phyloP scores from a whole-genome alignment of 2,329 filamentous ascomycete genomes.

The Periconia digitata region DNA sequence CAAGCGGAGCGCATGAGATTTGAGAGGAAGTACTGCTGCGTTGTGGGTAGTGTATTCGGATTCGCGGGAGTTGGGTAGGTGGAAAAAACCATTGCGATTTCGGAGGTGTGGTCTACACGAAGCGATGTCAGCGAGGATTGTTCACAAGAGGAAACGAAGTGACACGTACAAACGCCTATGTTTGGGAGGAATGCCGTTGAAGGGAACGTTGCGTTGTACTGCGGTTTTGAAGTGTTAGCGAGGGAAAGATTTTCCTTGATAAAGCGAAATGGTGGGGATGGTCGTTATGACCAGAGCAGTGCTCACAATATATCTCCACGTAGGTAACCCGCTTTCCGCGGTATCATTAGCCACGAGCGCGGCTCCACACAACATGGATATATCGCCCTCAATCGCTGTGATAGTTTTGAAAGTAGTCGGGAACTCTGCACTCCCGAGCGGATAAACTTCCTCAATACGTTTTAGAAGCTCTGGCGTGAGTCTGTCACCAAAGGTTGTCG shows the following conservation, averaged over 20 bases:
- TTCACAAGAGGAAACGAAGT: too few species aligned
- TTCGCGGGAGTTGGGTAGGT: constrained; percentile 11
- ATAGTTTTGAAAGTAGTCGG: constrained; percentile 19
- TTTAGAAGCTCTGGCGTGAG: constrained; percentile 14
- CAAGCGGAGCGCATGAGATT: constrained; percentile 25
- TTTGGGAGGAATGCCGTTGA: constrained; percentile 16
- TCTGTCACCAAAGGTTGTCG: constrained; percentile 12
- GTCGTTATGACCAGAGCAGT: neutral
- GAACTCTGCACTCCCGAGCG: constrained; percentile 16
- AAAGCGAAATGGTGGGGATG: constrained; percentile 5
- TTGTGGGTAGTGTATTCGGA: constrained; percentile 16
- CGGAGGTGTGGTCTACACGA: constrained; percentile 26
- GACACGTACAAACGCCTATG: constrained; percentile 19
- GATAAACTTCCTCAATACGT: constrained; percentile 22
- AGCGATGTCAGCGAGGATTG: too few species aligned
- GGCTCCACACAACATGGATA: constrained; percentile 21
- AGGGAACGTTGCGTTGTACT: constrained; percentile 32
- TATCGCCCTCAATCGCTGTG: constrained; percentile 18
- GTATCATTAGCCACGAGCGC: constrained; percentile 27
- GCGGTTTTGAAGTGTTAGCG: neutral
- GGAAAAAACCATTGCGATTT: constrained; percentile 26
- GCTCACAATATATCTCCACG: constrained; percentile 24
- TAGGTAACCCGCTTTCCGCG: constrained; percentile 20
- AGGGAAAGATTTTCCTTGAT: neutral
- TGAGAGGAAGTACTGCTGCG: constrained; percentile 20